Base-by-base conservation (phyloP, 2,329 filamentous ascomycete genomes). In the Aspergillus sp. region DNA sequence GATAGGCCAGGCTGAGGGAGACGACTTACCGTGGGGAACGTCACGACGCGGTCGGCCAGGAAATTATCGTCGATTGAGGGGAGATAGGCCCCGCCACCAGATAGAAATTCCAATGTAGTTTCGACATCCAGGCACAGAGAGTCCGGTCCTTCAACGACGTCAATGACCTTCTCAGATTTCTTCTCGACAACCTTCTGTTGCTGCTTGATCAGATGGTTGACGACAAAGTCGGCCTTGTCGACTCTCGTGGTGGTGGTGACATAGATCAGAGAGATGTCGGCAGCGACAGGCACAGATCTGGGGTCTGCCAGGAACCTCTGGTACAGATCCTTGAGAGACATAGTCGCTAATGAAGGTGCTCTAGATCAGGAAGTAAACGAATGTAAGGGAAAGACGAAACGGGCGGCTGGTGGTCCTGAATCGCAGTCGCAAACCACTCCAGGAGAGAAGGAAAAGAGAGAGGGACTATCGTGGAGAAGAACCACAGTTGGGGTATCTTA, bases 51-150 rank as follows among this genome's bases (percentile, higher is more conserved):
- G 68, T 95, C 90, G 44, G 87, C 75, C 46, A 98, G 72, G 66
- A 97, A 95, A 72, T 96, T 96, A 74, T 96, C 90, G 60, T 97
- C 91, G 39, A 98, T 75, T 38, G 83, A 83, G 5, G 91, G 91
- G 44, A 97, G 78, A 71, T 93, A 97, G 51, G 85, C 79, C 51
- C 90, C 91, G 53, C 91, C 93, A 51, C 86, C 83, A 49, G 77
- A 82, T 44, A 83, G 65, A 65, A 98, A 96, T 62, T 94, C 86
- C 38, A 97, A 70, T 2, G 82, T 82, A 26, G 88, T 93, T 60
- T 95, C 86, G 38, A 90, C 75, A 68, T 97, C 90, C 46, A 88
- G 62, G 44, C 83, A 86, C 52, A 94, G 69, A 36, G 82, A 79
- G 65, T 82, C 78, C 44, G 75, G 65, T 48, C 83, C 82, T 63